Evolutionary conservation across 116 monocot species (phyloP).

Genomic region (Trichopus zeylanicus): DNA sequence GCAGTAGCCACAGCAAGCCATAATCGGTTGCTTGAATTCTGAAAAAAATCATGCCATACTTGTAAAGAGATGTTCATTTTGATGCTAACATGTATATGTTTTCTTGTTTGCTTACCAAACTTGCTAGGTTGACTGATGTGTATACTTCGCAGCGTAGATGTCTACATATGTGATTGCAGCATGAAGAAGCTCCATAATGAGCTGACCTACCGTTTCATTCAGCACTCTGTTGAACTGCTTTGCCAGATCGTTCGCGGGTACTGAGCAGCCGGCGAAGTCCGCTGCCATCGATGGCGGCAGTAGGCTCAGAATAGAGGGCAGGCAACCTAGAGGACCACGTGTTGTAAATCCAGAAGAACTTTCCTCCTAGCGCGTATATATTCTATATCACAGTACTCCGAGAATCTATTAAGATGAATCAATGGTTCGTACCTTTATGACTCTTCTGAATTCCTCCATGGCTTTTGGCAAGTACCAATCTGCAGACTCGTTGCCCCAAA

Average conservation of each 20-base stretch:
- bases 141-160: slow-evolving; percentile 51
- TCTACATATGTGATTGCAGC: too few species aligned
- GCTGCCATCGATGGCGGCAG: slow-evolving; percentile 11
- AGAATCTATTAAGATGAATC: too few species aligned
- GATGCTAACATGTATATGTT: too few species aligned
- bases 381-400: too few species aligned
- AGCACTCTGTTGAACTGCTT: slow-evolving; percentile 46
- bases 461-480: too few species aligned
- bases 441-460: too few species aligned
- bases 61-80: too few species aligned
- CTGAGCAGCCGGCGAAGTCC: slow-evolving; percentile 36
- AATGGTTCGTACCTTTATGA: too few species aligned
- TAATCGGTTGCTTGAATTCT: slow-evolving; percentile 15
- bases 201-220: slow-evolving; percentile 36
- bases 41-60: too few species aligned
- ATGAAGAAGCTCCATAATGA: slow-evolving; percentile 38
- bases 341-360: too few species aligned
- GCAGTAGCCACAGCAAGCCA: slow-evolving; percentile 16
- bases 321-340: slow-evolving; percentile 70
- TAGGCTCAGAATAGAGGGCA: slow-evolving; percentile 26
- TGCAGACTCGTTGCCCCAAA: too few species aligned
- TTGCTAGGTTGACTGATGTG: slow-evolving; percentile 34
- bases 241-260: slow-evolving; percentile 40
- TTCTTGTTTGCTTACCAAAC: slow-evolving; percentile 53
- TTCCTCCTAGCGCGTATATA: slow-evolving; percentile 38